A percentile compares a stretch with the other conserved stretches of the same genome.
phyloP scores from a whole-genome alignment of 2,329 filamentous ascomycete species.

The Drechslerella coelobrocha region DNA sequence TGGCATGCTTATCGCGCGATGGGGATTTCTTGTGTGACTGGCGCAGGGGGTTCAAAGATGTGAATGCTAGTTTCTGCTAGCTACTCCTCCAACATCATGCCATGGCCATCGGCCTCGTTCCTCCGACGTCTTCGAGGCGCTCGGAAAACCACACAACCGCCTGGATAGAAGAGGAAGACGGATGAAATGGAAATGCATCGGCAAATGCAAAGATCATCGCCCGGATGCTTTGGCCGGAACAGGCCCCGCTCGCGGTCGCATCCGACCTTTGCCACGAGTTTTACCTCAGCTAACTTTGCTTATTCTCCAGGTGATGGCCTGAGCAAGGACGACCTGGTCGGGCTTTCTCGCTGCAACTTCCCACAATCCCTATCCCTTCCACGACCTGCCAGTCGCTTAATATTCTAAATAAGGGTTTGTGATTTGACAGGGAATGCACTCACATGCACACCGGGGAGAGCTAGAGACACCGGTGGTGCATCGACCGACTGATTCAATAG shows the following conservation, averaged over 20 bases:
- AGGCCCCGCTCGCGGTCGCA: constrained; percentile 43
- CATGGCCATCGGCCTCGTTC: neutral
- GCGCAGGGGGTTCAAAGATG: neutral
- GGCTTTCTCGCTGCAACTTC: constrained; percentile 50
- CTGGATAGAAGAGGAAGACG: no score
- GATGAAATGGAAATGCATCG: no score
- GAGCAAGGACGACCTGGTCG: constrained; percentile 22
- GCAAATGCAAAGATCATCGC: no score
- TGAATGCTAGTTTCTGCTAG: no score
- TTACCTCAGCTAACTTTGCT: neutral
- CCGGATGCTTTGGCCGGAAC: constrained; percentile 25
- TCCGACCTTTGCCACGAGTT: constrained; percentile 45
- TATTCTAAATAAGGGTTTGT: constrained; percentile 50
- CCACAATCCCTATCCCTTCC: constrained; percentile 44
- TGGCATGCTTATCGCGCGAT: neutral
- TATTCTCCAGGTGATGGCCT: constrained; percentile 7
- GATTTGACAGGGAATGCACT: constrained; percentile 51
- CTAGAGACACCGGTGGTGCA: constrained; percentile 25
- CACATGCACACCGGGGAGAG: constrained; percentile 46
- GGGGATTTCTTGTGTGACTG: constrained; percentile 1
- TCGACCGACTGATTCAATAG: constrained; percentile 10
- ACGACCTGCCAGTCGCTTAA: constrained; percentile 47
- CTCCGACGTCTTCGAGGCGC: neutral
- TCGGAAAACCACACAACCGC: no score
- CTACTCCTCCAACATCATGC: no score